Evolutionary conservation across 78 protist genomes (phyloP).

Genomic region (Protostelium mycophagum): DNA sequence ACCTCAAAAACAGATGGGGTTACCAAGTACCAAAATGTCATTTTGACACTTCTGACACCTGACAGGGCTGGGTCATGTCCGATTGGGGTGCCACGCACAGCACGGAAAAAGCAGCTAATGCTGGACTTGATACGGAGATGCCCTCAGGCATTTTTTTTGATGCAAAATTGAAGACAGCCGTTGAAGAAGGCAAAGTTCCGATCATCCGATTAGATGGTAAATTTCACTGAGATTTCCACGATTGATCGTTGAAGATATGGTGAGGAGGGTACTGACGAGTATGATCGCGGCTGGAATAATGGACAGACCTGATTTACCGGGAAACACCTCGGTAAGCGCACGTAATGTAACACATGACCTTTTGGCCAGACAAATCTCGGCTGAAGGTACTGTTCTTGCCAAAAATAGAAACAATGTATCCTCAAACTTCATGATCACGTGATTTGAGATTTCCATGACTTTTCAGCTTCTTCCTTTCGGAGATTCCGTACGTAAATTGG

Average conservation of each 20-base stretch:
- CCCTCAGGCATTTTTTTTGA: conserved; percentile 11
- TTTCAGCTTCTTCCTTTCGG: neutral
- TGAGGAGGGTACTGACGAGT: conserved; percentile 5
- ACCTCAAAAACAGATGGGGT: conserved; percentile 2
- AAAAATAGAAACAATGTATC: conserved; percentile 14
- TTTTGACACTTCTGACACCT: neutral
- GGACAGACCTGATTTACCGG: neutral
- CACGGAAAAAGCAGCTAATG: conserved; percentile 9
- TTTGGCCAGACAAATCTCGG: conserved; percentile 20
- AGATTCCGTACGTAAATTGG: neutral
- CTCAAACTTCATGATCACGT: neutral
- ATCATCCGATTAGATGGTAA: neutral
- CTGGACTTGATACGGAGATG: conserved; percentile 33
- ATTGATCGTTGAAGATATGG: conserved; percentile 32
- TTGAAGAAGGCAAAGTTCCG: neutral
- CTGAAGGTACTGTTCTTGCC: conserved; percentile 20
- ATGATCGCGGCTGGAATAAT: conserved; percentile 18
- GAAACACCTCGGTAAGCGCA: conserved; percentile 5
- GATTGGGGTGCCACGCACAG: conserved; percentile 39
- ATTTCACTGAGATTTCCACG: neutral
- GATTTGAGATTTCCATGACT: no score
- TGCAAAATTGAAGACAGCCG: neutral
- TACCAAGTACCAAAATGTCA: neutral
- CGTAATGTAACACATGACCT: conserved; percentile 1
- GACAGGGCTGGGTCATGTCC: conserved; percentile 4